Percentiles rank a stretch among this genome's conserved stretches.
Conservation (phyloP, 768 basidiomycete species). For the Paxillus involutus region DNA sequence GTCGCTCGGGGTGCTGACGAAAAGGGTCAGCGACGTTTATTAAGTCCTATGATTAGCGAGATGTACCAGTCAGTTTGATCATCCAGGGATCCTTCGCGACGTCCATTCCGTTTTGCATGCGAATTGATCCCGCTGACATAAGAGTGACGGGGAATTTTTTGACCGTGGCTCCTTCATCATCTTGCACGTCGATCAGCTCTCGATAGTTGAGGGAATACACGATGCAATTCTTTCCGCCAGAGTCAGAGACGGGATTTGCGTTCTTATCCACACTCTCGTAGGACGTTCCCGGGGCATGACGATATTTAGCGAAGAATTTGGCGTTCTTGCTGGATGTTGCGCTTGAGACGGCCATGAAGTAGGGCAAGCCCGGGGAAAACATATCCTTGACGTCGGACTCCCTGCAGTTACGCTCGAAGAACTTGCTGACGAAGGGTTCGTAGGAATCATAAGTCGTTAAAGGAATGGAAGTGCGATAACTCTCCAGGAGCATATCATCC, state of each 20-base stretch:
- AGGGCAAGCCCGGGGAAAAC: slow-evolving; percentile 23
- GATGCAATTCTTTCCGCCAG: slow-evolving; percentile 21
- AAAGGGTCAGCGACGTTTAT: not conserved
- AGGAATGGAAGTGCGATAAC: slow-evolving; percentile 16
- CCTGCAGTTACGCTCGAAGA: slow-evolving; percentile 2
- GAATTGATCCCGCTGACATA: slow-evolving; percentile 18
- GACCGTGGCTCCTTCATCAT: not conserved
- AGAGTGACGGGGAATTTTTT: slow-evolving; percentile 4
- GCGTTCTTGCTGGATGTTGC: slow-evolving; percentile 17
- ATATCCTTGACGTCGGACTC: slow-evolving; percentile 17
- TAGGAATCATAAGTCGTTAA: slow-evolving; percentile 22
- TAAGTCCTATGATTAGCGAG: not conserved
- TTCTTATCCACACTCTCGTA: slow-evolving; percentile 12
- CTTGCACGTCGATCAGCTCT: slow-evolving; percentile 4
- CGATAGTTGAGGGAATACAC: slow-evolving; percentile 18
- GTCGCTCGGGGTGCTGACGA: slow-evolving; percentile 11
- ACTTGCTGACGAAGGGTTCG: slow-evolving; percentile 13
- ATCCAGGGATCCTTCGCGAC: slow-evolving; percentile 14
- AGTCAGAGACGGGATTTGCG: slow-evolving; percentile 10
- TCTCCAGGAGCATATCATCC: slow-evolving; percentile 7
- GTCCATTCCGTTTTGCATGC: slow-evolving; percentile 15
- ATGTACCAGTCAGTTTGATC: slow-evolving; percentile 8
- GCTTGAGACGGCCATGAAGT: slow-evolving; percentile 17
- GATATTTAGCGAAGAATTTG: slow-evolving; percentile 22
- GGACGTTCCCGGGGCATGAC: slow-evolving; percentile 1